A percentile compares a stretch with the other conserved stretches of the same genome.
Evolutionary conservation across 371 early-diverging fungal species (phyloP).

Genomic region (Batrachochytrium dendrobatidis): DNA sequence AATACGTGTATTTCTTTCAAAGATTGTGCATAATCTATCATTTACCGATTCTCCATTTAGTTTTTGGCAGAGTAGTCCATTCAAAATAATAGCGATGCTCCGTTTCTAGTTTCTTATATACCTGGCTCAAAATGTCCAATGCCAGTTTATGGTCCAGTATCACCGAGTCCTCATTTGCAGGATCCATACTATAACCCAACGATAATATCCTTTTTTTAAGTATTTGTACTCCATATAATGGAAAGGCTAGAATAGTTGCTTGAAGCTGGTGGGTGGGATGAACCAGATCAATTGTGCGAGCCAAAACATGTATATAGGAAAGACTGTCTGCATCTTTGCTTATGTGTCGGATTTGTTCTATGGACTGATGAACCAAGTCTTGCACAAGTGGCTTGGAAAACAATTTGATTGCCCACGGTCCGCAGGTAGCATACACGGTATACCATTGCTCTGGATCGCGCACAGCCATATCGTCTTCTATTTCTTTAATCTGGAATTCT

Average conservation of each 20-base stretch:
- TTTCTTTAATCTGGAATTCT: conserved; percentile 22
- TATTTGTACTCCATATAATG: conserved; percentile 25
- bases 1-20: neutral
- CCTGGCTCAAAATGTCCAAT: conserved; percentile 27
- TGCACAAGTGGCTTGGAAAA: conserved; percentile 18
- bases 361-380: conserved; percentile 26
- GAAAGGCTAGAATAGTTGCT: conserved; percentile 34
- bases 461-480: neutral
- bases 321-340: conserved; percentile 7
- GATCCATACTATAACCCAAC: conserved; percentile 34
- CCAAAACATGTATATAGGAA: conserved; percentile 29
- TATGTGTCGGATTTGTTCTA: conserved; percentile 15
- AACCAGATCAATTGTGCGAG: conserved; percentile 33
- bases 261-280: conserved; percentile 42
- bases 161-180: conserved; percentile 22
- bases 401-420: conserved; percentile 24
- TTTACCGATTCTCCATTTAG: conserved; percentile 34
- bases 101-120: conserved; percentile 20
- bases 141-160: conserved; percentile 24
- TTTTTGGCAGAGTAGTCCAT: conserved; percentile 27
- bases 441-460: conserved; percentile 20
- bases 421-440: conserved; percentile 30
- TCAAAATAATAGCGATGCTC: conserved; percentile 40
- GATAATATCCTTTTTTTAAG: conserved; percentile 28
- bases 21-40: neutral